Base-by-base conservation (phyloP, 1,139 yeast species). In the Lodderomyces oxycetoniae region DNA sequence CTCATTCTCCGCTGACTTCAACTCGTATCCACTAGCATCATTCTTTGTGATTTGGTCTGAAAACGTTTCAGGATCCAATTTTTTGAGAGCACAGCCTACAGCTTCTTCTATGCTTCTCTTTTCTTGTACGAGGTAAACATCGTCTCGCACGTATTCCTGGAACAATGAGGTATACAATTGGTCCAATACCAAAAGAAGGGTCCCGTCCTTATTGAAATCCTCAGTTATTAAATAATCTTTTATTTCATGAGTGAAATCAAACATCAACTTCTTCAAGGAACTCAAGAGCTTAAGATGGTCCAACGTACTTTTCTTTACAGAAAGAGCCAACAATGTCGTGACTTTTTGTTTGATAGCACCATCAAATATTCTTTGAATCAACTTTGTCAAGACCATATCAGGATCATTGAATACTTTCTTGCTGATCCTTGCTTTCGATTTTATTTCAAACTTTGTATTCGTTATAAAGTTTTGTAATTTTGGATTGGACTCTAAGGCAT, bases 281-380 rank as follows among this genome's bases (percentile, higher is more conserved):
- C 86, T 88, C 26, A 91, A 60, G 1, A 83, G 71, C 47, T 97
- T 71, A 5, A 88, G 78, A 53, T 84, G 89, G 0, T 95, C 88
- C 38, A 91, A 61, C 2, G 77, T 67, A 17, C 87, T 76, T 6
- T 75, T 65, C 1, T 81, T 69, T 36, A 77, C 72, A 0, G 96
- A 83, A 38, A 72, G 73, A 37, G 71, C 77, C 30, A 89, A 60
- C 28, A 84, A 62, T 2, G 74, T 62, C 40, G 79, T 79, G 13
- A 87, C 69, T 45, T 82, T 77, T 20, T 78, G 76, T 45, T 80
- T 86, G 26, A 89, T 62, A 47, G 78, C 72, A 50, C 85, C 94
- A 0, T 85, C 91, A 57, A 81, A 86, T 6, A 85, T 69, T 47
- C 95, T 72, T 51, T 84, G 87, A 25, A 86, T 63, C 48, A 89